Percentiles rank a stretch among this genome's conserved stretches.
Conservation (phyloP, 2,329 filamentous ascomycete genomes). For the Hyphodiscus sp. region DNA sequence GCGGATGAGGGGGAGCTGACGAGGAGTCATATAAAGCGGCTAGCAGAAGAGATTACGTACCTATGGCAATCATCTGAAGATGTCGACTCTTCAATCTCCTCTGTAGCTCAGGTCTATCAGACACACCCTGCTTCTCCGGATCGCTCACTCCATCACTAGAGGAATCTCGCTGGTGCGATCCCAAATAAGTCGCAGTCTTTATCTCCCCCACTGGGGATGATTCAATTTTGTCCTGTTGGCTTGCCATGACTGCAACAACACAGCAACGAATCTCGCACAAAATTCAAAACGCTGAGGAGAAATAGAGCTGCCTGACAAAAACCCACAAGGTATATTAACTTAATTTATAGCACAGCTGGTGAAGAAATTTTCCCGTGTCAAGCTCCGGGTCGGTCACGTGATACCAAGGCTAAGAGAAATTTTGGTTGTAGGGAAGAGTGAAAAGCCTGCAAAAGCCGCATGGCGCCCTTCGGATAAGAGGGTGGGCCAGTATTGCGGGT, state of each 20-base stretch:
- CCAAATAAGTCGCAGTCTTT: not conserved
- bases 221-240: not conserved
- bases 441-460: not conserved
- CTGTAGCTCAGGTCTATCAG: not conserved
- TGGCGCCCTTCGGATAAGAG: not conserved
- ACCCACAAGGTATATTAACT: not conserved
- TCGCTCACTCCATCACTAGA: not conserved
- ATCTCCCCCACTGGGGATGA: not conserved
- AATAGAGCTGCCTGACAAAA: not conserved
- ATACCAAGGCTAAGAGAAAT: not conserved
- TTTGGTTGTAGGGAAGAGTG: not conserved
- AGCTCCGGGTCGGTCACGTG: not conserved
- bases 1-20: too few relatives aligned
- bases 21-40: too few relatives aligned
- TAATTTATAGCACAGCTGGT: not conserved
- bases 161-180: not conserved
- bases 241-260: not conserved
- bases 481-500: not conserved
- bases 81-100: slow-evolving; percentile 38
- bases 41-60: slow-evolving; percentile 25
- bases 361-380: not conserved
- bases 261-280: not conserved
- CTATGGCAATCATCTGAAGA: slow-evolving; percentile 59
- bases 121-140: not conserved
- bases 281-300: not conserved